These are phyloP conservation scores for Conoideocrella luteorostrata DNA, from an alignment of 2,329 filamentous ascomycete species.

Conservation along the genomic window DNA sequence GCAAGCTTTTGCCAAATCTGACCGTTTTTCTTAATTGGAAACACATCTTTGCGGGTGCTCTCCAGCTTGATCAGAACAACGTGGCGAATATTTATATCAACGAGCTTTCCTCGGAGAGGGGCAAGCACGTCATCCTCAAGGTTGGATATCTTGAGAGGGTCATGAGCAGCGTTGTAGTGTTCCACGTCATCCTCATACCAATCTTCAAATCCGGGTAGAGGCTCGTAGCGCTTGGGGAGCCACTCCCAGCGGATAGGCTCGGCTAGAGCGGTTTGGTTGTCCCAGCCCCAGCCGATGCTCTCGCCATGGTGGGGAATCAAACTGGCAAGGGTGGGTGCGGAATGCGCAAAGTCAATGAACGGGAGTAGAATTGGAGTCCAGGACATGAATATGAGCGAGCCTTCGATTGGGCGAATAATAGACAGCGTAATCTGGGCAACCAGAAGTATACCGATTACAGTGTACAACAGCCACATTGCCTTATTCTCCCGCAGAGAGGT, in stretches of 20 bases:
- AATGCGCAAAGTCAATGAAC: slow-evolving; percentile 26
- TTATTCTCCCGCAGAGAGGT: neutral
- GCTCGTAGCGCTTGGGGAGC: slow-evolving; percentile 14
- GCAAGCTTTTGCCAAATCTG: slow-evolving; percentile 29
- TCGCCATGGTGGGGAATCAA: slow-evolving; percentile 19
- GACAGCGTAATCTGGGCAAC: slow-evolving; percentile 18
- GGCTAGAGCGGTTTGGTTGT: slow-evolving; percentile 20
- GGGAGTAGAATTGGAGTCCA: slow-evolving; percentile 28
- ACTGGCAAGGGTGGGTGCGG: slow-evolving; percentile 21
- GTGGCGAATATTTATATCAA: slow-evolving; percentile 32
- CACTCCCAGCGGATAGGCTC: slow-evolving; percentile 16
- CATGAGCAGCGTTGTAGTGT: slow-evolving; percentile 28
- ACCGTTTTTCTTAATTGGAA: slow-evolving; percentile 34
- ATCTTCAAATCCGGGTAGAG: slow-evolving; percentile 19
- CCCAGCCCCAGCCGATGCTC: slow-evolving; percentile 20
- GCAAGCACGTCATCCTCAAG: slow-evolving; percentile 26
- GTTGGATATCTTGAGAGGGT: slow-evolving; percentile 36
- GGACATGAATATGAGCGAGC: slow-evolving; percentile 27
- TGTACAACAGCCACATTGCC: slow-evolving; percentile 11
- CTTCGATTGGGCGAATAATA: slow-evolving; percentile 23
- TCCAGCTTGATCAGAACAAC: slow-evolving; percentile 36
- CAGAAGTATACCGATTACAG: slow-evolving; percentile 18
- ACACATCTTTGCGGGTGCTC: slow-evolving; percentile 38
- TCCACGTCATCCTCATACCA: slow-evolving; percentile 16
- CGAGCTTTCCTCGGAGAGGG: slow-evolving; percentile 18